Conservation (phyloP, 2,329 filamentous ascomycete species). For the Chaetomium sp. region DNA sequence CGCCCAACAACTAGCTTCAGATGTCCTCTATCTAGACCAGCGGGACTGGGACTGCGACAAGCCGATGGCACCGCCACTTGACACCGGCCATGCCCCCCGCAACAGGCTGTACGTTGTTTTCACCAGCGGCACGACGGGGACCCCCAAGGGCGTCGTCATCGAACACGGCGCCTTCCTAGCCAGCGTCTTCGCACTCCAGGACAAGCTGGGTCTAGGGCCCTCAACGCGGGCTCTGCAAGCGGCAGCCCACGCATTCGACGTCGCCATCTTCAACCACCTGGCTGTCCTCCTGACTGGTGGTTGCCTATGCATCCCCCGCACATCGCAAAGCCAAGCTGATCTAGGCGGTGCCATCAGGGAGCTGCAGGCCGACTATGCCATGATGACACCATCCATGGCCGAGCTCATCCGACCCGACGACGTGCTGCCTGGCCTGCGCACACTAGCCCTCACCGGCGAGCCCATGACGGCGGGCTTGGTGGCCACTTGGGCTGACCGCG, state of each 20-base stretch:
- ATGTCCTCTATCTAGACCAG: conserved; percentile 8
- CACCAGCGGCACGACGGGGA: conserved; percentile 4
- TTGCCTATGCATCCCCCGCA: conserved; percentile 1
- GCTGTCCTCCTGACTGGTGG: conserved; percentile 1
- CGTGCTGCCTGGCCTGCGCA: background rate
- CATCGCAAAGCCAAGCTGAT: background rate
- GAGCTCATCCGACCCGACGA: no score
- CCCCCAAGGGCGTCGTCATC: background rate
- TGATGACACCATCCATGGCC: no score
- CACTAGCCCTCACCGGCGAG: background rate
- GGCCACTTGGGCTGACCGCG: background rate
- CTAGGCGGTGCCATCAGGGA: no score
- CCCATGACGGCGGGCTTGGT: background rate
- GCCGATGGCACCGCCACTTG: background rate
- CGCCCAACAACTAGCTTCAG: background rate
- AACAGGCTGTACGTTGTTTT: conserved; percentile 1
- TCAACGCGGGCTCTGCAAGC: background rate
- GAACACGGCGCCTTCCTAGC: background rate
- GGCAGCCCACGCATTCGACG: conserved; percentile 6
- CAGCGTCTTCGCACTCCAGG: conserved; percentile 1
- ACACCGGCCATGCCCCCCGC: background rate
- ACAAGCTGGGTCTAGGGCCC: background rate
- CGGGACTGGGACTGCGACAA: conserved; percentile 6
- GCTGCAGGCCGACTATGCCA: no score
- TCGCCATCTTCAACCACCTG: conserved; percentile 6